Percentiles rank a stretch among this genome's conserved stretches.
Evolutionary conservation across 2,329 filamentous ascomycete species (phyloP).

Genomic region (Penicillium palitans): DNA sequence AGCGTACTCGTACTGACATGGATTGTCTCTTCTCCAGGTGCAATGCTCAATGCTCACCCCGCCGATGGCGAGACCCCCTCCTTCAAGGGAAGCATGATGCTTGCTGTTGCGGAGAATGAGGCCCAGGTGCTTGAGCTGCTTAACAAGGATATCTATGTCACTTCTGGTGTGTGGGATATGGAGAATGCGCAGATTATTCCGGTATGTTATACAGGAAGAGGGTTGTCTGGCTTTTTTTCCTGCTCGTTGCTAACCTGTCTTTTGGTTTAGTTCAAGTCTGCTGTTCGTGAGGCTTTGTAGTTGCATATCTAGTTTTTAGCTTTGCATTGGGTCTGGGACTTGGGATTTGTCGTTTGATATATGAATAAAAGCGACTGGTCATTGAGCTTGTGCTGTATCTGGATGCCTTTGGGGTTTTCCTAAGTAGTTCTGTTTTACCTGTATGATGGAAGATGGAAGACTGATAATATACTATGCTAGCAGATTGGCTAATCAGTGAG

Average conservation of each 20-base stretch:
- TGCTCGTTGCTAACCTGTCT: constrained; percentile 8
- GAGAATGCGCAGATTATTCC: constrained; percentile 56
- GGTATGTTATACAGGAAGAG: constrained; percentile 25
- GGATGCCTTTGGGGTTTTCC: not conserved
- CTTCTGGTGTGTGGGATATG: constrained; percentile 76
- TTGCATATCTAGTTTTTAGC: not conserved
- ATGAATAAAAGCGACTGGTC: not conserved
- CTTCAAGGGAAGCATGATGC: constrained; percentile 72
- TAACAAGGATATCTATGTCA: constrained; percentile 71
- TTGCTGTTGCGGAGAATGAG: constrained; percentile 65
- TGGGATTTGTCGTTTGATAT: not conserved
- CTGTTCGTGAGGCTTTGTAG: constrained; percentile 27
- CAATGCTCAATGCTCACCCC: constrained; percentile 66
- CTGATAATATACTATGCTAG: not conserved
- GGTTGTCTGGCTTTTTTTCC: not conserved
- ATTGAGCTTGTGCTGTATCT: not conserved
- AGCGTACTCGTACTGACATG: not conserved
- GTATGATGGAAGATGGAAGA: not conserved
- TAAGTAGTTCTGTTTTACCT: not conserved
- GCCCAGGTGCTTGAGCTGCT: constrained; percentile 69
- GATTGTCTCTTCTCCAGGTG: constrained; percentile 50
- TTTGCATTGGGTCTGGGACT: constrained; percentile 1
- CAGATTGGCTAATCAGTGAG: not conserved
- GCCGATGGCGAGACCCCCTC: constrained; percentile 61
- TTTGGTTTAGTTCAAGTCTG: constrained; percentile 34